Evolutionary conservation across 768 basidiomycete genomes (phyloP), one percentile per base, ranked within the genome.

Genomic region (Kwoniella heveanensis): DNA sequence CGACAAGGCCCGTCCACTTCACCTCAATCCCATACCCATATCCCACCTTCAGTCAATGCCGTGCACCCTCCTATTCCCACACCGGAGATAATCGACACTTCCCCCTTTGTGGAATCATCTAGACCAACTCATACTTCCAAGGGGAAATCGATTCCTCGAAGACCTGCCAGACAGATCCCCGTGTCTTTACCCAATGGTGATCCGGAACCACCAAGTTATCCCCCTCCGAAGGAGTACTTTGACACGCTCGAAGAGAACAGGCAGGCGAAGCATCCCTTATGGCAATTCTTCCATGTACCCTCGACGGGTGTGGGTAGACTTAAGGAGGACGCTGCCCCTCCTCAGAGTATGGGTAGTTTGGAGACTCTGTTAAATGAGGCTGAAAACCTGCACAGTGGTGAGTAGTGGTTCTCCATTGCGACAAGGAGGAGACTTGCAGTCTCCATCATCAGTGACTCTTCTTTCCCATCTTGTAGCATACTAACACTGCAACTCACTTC

Each of bases 231-330:
- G n/a, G 69, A 66, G 17, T 73, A 75, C 47, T 52, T 68, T 27
- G 65, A 57, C 17, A 19, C 13, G 2, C 32, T 72, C 12, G 57
- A 52, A 9, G 44, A 29, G 7, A 54, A 63, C 24, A 54, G 52
- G 4, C 44, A 60, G 56, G 57, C 32, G 1, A 32, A 52, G 22
- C 79, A 80, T 65, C 73, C 77, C 1, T 62, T 80, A 19, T 80
- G 76, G 76, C 68, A 76, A 57, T 80, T 80, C 64, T 78, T 80
- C 68, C 68, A 73, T 55, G 63, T 73, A 7, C 72, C 69, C 15
- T 27, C 44, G 8, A 21, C n/a, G 3, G 66, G 62, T 17, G 60
- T 51, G 53, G 67, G 62, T 17, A 49, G 51, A 17, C 57, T 58
- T 1, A 24, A 53, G 21, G 53, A 54, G 7, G 67, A 65, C 0